Evolutionary conservation across 2,329 filamentous ascomycete species (phyloP).

Genomic region (Xylaria sp.): DNA sequence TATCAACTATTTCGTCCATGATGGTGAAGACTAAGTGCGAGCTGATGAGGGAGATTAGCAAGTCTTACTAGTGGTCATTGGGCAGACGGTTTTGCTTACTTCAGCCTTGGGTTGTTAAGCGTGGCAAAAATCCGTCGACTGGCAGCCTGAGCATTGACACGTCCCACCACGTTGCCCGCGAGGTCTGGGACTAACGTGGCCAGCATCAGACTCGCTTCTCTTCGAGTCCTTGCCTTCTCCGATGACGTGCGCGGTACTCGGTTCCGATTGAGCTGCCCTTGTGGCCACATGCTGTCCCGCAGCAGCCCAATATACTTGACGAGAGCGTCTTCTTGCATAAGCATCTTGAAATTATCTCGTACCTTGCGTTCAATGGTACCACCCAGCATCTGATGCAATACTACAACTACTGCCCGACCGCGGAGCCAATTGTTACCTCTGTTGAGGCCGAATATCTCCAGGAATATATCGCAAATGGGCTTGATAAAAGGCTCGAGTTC

Average conservation of each 20-base stretch:
- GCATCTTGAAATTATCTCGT: conserved; percentile 76
- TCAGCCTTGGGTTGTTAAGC: conserved; percentile 87
- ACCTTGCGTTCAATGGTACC: conserved; percentile 97
- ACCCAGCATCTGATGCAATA: conserved; percentile 92
- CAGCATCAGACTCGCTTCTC: conserved; percentile 87
- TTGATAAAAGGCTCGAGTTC: conserved; percentile 96
- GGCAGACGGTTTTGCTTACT: conserved; percentile 62
- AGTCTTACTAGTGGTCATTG: neutral
- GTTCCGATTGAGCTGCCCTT: conserved; percentile 60
- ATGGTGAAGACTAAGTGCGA: conserved; percentile 74
- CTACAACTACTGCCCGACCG: conserved; percentile 92
- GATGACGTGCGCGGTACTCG: conserved; percentile 64
- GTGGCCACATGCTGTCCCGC: conserved; percentile 83
- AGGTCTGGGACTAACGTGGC: conserved; percentile 90
- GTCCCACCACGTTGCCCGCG: conserved; percentile 89
- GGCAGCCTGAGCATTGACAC: conserved; percentile 88
- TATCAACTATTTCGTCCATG: conserved; percentile 70
- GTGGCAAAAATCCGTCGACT: conserved; percentile 88
- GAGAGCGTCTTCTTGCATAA: conserved; percentile 79
- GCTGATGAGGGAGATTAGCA: conserved; percentile 48
- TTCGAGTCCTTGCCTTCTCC: conserved; percentile 80
- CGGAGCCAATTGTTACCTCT: conserved; percentile 96
- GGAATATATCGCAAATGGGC: conserved; percentile 95
- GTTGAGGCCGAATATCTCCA: conserved; percentile 94
- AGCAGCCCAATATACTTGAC: conserved; percentile 75